A percentile compares a stretch with the other conserved stretches of the same genome.
phyloP scores from a whole-genome alignment of 2,329 filamentous ascomycete species.

The Cadophora gregata region DNA sequence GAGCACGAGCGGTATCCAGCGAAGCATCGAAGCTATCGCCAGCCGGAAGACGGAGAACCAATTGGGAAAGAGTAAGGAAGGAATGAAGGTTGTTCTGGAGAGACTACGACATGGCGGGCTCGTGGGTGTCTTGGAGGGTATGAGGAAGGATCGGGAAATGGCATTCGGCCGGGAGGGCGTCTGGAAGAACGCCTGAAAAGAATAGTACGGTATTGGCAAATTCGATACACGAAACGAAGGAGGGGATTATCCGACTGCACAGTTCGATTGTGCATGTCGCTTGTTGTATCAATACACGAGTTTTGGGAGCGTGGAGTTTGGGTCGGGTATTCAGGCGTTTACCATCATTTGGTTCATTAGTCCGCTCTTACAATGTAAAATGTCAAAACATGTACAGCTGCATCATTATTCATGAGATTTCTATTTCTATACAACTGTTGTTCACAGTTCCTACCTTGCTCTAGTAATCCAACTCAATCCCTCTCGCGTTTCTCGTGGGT shows the following conservation, averaged over 20 bases:
- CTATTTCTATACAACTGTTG: neutral
- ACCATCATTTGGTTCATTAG: constrained; percentile 24
- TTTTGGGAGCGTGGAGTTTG: constrained; percentile 41
- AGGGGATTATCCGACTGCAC: constrained; percentile 19
- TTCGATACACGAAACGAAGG: constrained; percentile 4
- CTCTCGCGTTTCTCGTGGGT: constrained; percentile 14
- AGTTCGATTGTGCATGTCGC: constrained; percentile 11
- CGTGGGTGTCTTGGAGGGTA: constrained; percentile 72
- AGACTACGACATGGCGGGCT: constrained; percentile 70
- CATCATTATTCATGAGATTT: neutral
- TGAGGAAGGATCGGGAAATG: constrained; percentile 62
- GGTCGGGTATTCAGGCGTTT: constrained; percentile 31
- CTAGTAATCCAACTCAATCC: neutral
- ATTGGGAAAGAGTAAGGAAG: constrained; percentile 80
- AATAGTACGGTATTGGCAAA: constrained; percentile 14
- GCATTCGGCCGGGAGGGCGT: constrained; percentile 29
- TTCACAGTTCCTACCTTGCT: neutral
- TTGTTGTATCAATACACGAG: constrained; percentile 36
- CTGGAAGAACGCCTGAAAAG: constrained; percentile 27
- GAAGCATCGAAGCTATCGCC: constrained; percentile 80
- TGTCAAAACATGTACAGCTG: neutral
- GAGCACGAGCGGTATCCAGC: constrained; percentile 74
- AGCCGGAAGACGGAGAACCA: constrained; percentile 79
- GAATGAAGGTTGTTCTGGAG: constrained; percentile 83
- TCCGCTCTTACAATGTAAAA: constrained; percentile 33